Base-by-base conservation (phyloP, 176 grass and related monocot genomes). In the Aegilops tauschii region DNA sequence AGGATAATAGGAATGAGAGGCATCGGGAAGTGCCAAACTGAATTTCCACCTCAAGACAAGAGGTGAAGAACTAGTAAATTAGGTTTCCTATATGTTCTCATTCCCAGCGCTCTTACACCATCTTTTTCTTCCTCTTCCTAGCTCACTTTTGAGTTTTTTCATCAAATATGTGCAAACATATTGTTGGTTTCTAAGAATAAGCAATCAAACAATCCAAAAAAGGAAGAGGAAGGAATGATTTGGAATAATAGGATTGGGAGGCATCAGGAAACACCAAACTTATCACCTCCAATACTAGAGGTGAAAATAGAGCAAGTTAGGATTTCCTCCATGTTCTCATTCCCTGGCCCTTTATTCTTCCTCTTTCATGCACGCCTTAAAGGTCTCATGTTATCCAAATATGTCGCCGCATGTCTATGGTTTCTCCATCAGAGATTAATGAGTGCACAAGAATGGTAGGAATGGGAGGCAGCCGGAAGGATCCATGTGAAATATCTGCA, bases 391-490 rank as follows among this genome's bases (percentile, higher is more conserved):
- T 82, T 28, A 54, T 54, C 44, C 35, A 69, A 52, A 12, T 52
- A 11, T 50, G 18, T 18, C 9, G 3, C 7, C 30, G 7, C 36
- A 37, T 37, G 36, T 7, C 6, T 37, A 37, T 37, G 36, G 8
- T 56, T 58, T 70, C n/a, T 27, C 29, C 35, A 34, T 73, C 65
- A 5, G 13, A 35, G 10, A 12, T 21, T 21, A 82, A 82, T 8
- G 30, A 71, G 44, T 12, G 9, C 31, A 12, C 68, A 58, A 82
- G 31, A 82, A 58, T 31, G 3, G 25, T 82, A 82, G 45, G 47
- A 82, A 82, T 71, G 31, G 31, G 66, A 71, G 66, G 65, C 66
- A 82, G 28, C 65, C 11, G 47, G 21, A 82, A 36, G 8, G 42
- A 52, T 45, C 32, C 29, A 35, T 14, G 50, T 28, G 17, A 72